These are phyloP conservation scores for Candida sp. DNA, from an alignment of 1,139 yeast species.

Conservation along the genomic window DNA sequence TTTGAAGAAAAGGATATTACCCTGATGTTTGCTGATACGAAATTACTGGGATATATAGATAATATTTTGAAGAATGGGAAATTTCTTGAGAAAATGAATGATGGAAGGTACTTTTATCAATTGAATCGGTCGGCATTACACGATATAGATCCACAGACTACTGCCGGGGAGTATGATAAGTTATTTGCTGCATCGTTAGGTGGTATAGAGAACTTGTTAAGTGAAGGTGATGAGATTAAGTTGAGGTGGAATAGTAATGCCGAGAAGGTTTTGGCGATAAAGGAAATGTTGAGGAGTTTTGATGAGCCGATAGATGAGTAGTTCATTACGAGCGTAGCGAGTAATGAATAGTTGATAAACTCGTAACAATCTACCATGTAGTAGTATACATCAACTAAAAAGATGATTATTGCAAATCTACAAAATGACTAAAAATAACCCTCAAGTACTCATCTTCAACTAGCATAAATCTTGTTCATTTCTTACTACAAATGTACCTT, in stretches of 20 bases:
- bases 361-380: no score
- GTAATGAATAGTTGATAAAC: no score
- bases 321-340: no score
- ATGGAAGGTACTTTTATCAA: constrained; percentile 16
- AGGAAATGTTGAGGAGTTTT: constrained; percentile 13
- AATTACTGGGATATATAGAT: constrained; percentile 13
- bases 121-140: constrained; percentile 11
- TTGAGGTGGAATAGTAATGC: constrained; percentile 37
- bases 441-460: no score
- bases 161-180: constrained; percentile 31
- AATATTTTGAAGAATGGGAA: constrained; percentile 22
- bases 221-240: constrained; percentile 28
- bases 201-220: constrained; percentile 25
- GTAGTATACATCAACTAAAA: no score
- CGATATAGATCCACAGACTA: constrained; percentile 12
- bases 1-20: constrained; percentile 18
- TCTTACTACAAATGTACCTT: no score
- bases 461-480: no score
- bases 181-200: constrained; percentile 22
- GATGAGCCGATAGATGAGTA: constrained; percentile 7
- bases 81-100: constrained; percentile 19
- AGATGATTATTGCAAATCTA: no score
- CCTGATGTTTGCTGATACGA: constrained; percentile 18
- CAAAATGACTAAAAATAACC: no score
- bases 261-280: constrained; percentile 24